These are phyloP conservation scores for Samsoniella hepiali DNA, from an alignment of 2,329 filamentous ascomycete species.

Conservation along the genomic window DNA sequence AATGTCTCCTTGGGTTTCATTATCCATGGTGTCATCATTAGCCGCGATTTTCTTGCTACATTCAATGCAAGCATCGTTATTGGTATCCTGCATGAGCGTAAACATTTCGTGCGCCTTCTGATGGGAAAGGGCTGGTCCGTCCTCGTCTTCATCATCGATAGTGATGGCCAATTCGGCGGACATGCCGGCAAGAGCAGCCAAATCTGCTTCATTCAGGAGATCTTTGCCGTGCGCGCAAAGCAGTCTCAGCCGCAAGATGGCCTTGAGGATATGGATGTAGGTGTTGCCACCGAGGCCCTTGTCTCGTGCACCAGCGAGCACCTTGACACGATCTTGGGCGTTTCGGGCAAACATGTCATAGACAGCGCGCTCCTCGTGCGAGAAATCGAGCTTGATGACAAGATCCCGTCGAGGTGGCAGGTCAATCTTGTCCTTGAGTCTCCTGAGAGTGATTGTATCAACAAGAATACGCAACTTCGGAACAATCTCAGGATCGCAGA, in stretches of 20 bases:
- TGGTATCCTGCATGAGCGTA: conserved; percentile 77
- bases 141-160: conserved; percentile 73
- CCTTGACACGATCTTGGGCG: conserved; percentile 74
- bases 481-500: conserved; percentile 77
- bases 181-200: conserved; percentile 74
- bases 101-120: conserved; percentile 83
- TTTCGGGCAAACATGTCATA: conserved; percentile 84
- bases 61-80: conserved; percentile 67
- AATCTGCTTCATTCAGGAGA: conserved; percentile 77
- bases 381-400: conserved; percentile 72
- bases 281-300: conserved; percentile 74
- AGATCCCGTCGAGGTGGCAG: conserved; percentile 72
- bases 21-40: conserved; percentile 50
- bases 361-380: conserved; percentile 66
- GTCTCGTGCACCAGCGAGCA: conserved; percentile 57
- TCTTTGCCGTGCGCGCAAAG: conserved; percentile 95
- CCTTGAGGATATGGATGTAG: conserved; percentile 92
- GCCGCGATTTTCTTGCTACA: conserved; percentile 65
- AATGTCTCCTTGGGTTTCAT: conserved; percentile 59
- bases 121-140: conserved; percentile 56
- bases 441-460: conserved; percentile 88
- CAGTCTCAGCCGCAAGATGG: conserved; percentile 82
- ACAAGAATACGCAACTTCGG: conserved; percentile 84
- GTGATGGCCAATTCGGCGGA: conserved; percentile 85
- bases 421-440: conserved; percentile 87